A percentile compares a stretch with the other conserved stretches of the same genome.
Evolutionary conservation across 1,284 basidiomycete species (phyloP).

Genomic region (Blastosporella zonata): DNA sequence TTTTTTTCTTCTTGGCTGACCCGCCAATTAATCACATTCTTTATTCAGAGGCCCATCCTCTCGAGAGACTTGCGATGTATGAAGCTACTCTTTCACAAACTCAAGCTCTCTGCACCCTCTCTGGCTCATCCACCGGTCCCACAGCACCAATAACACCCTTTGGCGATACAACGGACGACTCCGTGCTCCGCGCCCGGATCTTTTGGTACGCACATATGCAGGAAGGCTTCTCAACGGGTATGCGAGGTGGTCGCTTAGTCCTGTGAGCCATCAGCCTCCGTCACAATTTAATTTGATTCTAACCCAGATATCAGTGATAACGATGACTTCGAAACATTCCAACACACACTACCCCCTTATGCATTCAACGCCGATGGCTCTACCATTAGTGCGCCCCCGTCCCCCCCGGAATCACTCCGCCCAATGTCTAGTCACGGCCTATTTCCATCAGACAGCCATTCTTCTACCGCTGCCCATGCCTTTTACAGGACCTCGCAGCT

Average conservation of each 20-base stretch:
- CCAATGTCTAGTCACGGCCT: constrained; percentile 23
- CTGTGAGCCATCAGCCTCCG: constrained; percentile 45
- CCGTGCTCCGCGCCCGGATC: constrained; percentile 66
- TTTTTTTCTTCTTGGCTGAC: neutral
- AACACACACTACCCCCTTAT: constrained; percentile 55
- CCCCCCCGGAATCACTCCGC: constrained; percentile 29
- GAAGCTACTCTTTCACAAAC: constrained; percentile 51
- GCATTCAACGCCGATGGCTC: constrained; percentile 29
- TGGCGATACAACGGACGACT: constrained; percentile 56
- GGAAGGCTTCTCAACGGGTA: constrained; percentile 76
- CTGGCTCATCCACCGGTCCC: constrained; percentile 32
- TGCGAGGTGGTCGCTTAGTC: constrained; percentile 74
- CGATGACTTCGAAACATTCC: constrained; percentile 69
- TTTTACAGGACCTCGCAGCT: constrained; percentile 28
- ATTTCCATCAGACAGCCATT: constrained; percentile 21
- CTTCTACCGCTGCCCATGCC: constrained; percentile 15
- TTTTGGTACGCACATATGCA: constrained; percentile 86
- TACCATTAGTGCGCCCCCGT: constrained; percentile 32
- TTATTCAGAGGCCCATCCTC: constrained; percentile 35
- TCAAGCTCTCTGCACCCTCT: constrained; percentile 64
- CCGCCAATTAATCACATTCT: constrained; percentile 2
- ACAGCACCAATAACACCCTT: constrained; percentile 43
- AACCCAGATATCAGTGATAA: constrained; percentile 41
- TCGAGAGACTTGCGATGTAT: constrained; percentile 43
- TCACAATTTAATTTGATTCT: constrained; percentile 10